Conservation (phyloP, 1,139 yeast genomes). For the Hanseniaspora sp. region DNA sequence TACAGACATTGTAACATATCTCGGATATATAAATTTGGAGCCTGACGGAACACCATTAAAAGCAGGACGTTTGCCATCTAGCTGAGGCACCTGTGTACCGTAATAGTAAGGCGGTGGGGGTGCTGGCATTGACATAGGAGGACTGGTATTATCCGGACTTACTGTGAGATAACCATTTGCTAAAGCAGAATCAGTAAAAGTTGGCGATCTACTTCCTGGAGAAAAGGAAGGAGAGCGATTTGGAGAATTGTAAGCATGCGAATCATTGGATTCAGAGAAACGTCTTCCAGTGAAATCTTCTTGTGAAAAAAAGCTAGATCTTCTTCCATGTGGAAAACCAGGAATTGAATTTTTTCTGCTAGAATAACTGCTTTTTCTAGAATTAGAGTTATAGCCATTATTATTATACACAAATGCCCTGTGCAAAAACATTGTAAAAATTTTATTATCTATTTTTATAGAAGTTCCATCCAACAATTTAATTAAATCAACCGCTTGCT, state of each 20-base stretch:
- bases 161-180: background rate
- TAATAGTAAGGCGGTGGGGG: background rate
- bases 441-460: background rate
- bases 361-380: constrained; percentile 6
- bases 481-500: background rate
- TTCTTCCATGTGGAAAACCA: constrained; percentile 24
- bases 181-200: background rate
- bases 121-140: background rate
- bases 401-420: background rate
- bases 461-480: background rate
- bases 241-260: background rate
- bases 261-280: background rate
- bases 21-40: background rate
- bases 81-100: background rate
- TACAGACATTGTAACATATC: background rate
- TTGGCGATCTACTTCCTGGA: background rate
- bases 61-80: background rate
- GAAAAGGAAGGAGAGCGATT: background rate
- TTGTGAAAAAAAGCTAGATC: background rate
- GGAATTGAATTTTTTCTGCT: constrained; percentile 23
- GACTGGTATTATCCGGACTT: background rate
- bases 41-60: background rate
- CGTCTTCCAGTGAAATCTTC: background rate
- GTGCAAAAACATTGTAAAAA: background rate
- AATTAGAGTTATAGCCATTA: background rate